These are phyloP conservation scores for Eucalyptus camaldulensis DNA, from an alignment of 345 rosid genomes.

Conservation along the genomic window DNA sequence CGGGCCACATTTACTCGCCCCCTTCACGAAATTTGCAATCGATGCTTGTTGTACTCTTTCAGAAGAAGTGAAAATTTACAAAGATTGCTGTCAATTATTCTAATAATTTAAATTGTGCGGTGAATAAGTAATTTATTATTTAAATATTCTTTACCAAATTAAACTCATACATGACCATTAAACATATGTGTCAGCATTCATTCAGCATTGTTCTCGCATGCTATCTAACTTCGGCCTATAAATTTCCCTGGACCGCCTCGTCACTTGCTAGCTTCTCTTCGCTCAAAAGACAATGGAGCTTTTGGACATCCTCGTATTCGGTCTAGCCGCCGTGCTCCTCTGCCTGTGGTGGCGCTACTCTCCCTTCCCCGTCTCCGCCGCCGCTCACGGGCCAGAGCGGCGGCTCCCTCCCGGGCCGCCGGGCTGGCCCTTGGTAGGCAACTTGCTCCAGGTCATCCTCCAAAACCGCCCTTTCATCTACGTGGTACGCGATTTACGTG, in stretches of 20 bases:
- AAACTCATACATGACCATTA: background rate
- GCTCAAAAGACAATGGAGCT: constrained; percentile 22
- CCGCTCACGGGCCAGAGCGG: background rate
- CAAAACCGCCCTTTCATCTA: constrained; percentile 74
- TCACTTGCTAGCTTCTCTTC: background rate
- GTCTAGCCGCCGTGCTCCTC: constrained; percentile 24
- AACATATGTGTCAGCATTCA: background rate
- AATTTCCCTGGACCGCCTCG: background rate
- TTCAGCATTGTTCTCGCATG: background rate
- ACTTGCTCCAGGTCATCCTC: constrained; percentile 60
- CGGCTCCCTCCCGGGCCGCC: constrained; percentile 82
- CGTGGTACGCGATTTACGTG: constrained; percentile 49
- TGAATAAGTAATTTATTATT: fast-evolving
- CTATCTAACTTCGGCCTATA: background rate
- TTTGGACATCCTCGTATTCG: constrained; percentile 35
- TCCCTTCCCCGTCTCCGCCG: background rate
- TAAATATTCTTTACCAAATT: background rate
- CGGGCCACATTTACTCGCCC: background rate
- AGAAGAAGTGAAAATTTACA: no score
- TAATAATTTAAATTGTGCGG: fast-evolving
- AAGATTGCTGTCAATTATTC: fast-evolving
- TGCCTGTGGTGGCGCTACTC: constrained; percentile 43
- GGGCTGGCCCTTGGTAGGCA: constrained; percentile 88
- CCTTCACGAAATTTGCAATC: background rate
- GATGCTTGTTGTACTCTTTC: background rate